Evolutionary conservation across 352 stramenopile genomes (phyloP), one percentile per base, ranked within the genome.

Genomic region (Albugo candida): DNA sequence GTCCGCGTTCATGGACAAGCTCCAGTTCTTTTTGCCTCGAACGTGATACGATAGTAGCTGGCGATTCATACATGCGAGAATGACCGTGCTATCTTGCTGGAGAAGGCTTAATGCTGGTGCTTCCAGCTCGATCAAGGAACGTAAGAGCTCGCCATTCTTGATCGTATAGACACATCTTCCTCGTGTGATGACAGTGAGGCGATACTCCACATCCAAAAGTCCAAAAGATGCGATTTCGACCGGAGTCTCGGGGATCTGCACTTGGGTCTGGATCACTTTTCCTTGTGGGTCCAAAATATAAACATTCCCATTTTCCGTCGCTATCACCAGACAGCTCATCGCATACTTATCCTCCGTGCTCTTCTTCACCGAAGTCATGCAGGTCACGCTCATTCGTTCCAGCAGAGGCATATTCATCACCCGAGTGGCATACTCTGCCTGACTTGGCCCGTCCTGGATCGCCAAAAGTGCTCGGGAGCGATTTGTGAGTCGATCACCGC

Each of bases 1-100:
- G 49, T 84, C 74, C 37, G 84, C 72, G 5, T 71, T 56, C 77
- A 94, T 81, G 13, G 61, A 71, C 40, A 94, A 39, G 19, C 70
- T 88, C 81, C 78, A 93, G 63, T 93, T 91, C 58, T 92, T 92
- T 46, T 91, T 87, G 18, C 83, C 83, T 49, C 94, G 94, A 41
- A 94, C 61, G 47, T 92, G 78, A 47, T 81, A 95, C 13, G 78
- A 92, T 38, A 78, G 72, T 18, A 95, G 55, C 24, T 77, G 89
- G 14, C 75, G 62, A 50, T 92, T 88, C 64, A 88, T 86, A 14
- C 74, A 89, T 5, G 81, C 83, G 39, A 94, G 80, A 17, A 92
- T 63, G 39, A 89, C 83, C 53, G 71, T 84, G 37, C 85, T 85
- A 36, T 88, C 80, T 21, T 86, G 55, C 46, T 86, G 70, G 2